Conservation (phyloP, 106 monocot species). For the Dioscorea alata region DNA sequence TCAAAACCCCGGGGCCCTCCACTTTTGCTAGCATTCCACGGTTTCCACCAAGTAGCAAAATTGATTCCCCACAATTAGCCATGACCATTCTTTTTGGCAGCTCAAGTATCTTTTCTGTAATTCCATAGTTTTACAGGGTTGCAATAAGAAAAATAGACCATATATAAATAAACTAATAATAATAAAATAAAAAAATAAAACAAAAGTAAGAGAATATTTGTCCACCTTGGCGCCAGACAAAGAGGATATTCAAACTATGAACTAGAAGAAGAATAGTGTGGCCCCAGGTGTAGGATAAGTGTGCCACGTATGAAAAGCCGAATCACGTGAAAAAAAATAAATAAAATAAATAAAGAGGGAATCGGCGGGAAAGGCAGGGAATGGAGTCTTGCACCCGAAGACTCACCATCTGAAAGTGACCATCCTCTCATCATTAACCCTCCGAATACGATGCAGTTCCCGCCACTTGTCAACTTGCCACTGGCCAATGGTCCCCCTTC, state of each 20-base stretch:
- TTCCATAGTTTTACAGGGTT: not conserved
- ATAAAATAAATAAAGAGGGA: conserved; percentile 24
- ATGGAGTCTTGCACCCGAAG: conserved; percentile 92
- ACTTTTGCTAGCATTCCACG: not conserved
- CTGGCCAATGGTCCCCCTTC: not conserved
- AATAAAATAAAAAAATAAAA: not conserved
- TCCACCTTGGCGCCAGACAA: conserved; percentile 45
- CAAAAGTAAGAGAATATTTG: not conserved
- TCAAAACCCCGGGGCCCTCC: not conserved
- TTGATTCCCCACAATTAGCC: not conserved
- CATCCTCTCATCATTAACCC: conserved; percentile 57
- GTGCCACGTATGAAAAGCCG: conserved; percentile 34
- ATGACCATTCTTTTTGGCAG: not conserved
- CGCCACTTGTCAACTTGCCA: conserved; percentile 10
- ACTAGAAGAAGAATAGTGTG: conserved; percentile 1
- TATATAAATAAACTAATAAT: not conserved
- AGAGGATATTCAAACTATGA: conserved; percentile 78
- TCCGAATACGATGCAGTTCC: conserved; percentile 45
- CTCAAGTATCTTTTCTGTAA: not conserved
- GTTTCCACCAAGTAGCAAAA: not conserved
- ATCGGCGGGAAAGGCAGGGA: conserved; percentile 53
- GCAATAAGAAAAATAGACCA: not conserved
- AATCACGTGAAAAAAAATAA: conserved; percentile 18
- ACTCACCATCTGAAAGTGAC: conserved; percentile 48
- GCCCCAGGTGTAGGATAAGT: conserved; percentile 5